A percentile compares a stretch with the other conserved stretches of the same genome.
Evolutionary conservation across 2,329 filamentous ascomycete species (phyloP).

Genomic region (Penicillium sp.): DNA sequence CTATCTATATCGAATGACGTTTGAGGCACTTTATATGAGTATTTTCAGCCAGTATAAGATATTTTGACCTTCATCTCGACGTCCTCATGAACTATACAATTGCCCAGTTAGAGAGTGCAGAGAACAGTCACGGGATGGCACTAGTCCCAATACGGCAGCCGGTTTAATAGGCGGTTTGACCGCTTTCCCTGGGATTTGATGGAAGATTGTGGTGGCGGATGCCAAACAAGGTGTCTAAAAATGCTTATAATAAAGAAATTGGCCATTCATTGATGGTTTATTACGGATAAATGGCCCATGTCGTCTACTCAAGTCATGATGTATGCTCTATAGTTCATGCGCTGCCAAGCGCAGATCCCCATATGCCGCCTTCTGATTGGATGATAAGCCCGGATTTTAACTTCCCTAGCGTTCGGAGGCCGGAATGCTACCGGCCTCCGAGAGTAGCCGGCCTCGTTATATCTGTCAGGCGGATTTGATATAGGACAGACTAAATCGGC

Average conservation of each 20-base stretch:
- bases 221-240: neutral
- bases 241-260: neutral
- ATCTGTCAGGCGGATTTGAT: neutral
- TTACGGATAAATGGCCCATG: neutral
- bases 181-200: neutral
- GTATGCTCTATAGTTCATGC: slow-evolving; percentile 19
- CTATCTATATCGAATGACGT: neutral
- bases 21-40: neutral
- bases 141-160: slow-evolving; percentile 23
- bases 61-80: slow-evolving; percentile 10
- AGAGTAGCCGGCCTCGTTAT: slow-evolving; percentile 26
- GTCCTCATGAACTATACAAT: slow-evolving; percentile 27
- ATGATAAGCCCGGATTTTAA: slow-evolving; percentile 19
- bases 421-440: slow-evolving; percentile 44
- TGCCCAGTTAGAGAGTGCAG: slow-evolving; percentile 25
- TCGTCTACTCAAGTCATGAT: slow-evolving; percentile 14
- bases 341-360: slow-evolving; percentile 17
- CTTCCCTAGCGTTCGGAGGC: slow-evolving; percentile 34
- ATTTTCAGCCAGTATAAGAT: neutral
- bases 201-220: neutral
- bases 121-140: slow-evolving; percentile 26
- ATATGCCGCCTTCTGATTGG: slow-evolving; percentile 19
- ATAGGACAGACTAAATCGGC: neutral
- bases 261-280: neutral
- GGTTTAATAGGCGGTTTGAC: neutral